Conservation (phyloP, 176 grass and related monocot genomes). For the Paspalum vaginatum region DNA sequence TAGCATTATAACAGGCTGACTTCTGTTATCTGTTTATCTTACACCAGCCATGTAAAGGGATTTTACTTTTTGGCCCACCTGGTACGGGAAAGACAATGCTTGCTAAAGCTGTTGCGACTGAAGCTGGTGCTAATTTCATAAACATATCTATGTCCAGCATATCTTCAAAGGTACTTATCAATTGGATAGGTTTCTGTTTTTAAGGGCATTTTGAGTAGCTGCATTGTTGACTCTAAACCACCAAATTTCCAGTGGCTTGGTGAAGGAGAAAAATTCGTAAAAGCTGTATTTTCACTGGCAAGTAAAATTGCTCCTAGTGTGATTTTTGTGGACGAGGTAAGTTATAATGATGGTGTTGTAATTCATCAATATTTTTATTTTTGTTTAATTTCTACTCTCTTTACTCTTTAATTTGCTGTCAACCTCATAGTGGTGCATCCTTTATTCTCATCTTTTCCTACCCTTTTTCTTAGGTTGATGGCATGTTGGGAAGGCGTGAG, state of each 20-base stretch:
- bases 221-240: constrained; percentile 39
- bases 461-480: constrained; percentile 72
- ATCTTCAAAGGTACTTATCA: constrained; percentile 76
- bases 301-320: constrained; percentile 98
- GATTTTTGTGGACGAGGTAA: constrained; percentile 94
- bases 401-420: not conserved
- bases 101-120: constrained; percentile 96
- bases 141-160: constrained; percentile 99
- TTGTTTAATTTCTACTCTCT: too few species aligned
- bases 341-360: constrained; percentile 31
- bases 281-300: constrained; percentile 91
- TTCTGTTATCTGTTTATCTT: not conserved
- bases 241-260: constrained; percentile 88
- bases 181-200: constrained; percentile 23
- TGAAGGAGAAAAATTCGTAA: constrained; percentile 97
- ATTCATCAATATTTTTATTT: not conserved
- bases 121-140: constrained; percentile 98
- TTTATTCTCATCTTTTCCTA: constrained; percentile 26
- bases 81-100: constrained; percentile 99
- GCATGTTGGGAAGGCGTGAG: constrained; percentile 95
- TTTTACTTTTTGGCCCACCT: constrained; percentile 97
- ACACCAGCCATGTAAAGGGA: constrained; percentile 88
- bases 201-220: constrained; percentile 14
- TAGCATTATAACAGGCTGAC: not conserved
- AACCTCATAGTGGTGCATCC: constrained; percentile 9